Evolutionary conservation across 2,329 filamentous ascomycete species (phyloP).

Genomic region (Didymella pinodella): DNA sequence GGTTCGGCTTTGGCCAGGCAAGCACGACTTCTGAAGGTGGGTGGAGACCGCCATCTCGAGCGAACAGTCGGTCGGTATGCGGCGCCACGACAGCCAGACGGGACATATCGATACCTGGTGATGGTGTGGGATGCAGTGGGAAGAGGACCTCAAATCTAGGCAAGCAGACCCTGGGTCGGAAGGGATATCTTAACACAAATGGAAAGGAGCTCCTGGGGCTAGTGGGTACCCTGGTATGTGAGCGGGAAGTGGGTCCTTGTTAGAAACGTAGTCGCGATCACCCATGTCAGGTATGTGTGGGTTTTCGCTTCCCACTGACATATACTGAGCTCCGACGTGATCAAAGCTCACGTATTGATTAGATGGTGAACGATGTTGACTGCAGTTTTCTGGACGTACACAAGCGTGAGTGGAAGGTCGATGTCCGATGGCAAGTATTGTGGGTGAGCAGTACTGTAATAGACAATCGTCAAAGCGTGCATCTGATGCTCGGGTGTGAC

Average conservation of each 20-base stretch:
- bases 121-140: background rate
- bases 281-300: slow-evolving; percentile 8
- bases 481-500: background rate
- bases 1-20: slow-evolving; percentile 59
- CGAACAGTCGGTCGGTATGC: slow-evolving; percentile 23
- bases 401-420: background rate
- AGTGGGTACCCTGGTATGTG: slow-evolving; percentile 2
- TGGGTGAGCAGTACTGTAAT: background rate
- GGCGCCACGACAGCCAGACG: slow-evolving; percentile 8
- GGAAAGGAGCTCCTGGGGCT: slow-evolving; percentile 10
- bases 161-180: background rate
- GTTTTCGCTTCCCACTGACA: background rate
- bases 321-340: background rate
- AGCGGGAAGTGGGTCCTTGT: slow-evolving; percentile 18
- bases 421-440: background rate
- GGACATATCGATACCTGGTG: slow-evolving; percentile 13
- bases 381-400: background rate
- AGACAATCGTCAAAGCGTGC: background rate
- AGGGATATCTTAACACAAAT: slow-evolving; percentile 13
- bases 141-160: slow-evolving; percentile 1
- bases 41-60: slow-evolving; percentile 40
- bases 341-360: background rate
- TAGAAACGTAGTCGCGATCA: slow-evolving; percentile 9
- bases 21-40: slow-evolving; percentile 54
- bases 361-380: background rate